Base-by-base conservation (phyloP, 2,329 filamentous ascomycete genomes). In the Penicillium italicum region DNA sequence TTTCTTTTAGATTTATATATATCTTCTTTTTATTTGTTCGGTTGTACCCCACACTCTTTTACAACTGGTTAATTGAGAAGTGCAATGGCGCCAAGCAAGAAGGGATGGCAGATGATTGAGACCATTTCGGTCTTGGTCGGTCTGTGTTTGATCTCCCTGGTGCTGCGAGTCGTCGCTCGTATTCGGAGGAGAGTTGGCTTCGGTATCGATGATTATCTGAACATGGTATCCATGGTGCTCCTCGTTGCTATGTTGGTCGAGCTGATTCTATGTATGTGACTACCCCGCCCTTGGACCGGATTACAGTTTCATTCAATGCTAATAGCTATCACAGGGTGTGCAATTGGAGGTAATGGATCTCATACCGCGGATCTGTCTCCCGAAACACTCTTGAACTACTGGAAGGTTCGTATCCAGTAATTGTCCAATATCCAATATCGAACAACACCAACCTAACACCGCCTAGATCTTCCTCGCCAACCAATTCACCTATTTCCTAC, bases 391-490 rank as follows among this genome's bases (percentile, higher is more conserved):
- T 54, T 58, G 53, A 69, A 67, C 55, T 71, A 68, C 46, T 67
- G 59, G 55, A 71, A 71, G 62, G 69, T 69, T 63, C 43, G 54
- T 53, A 31, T 5, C 7, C 50, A 12, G 5, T 22, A 31, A 30
- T 10, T 1, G 20, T 2, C 8, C 22, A 42, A 14, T 18, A 18
- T 50, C 10, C 26, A 47, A 44, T n/a, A 45, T n/a, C n/a, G n/a
- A n/a, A n/a, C n/a, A n/a, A 43, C 3, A 14, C n/a, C 41, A 28
- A 51, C 11, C 37, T 47, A 42, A 55, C 40, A 31, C 14, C 11
- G 3, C n/a, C n/a, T 22, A 70, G 68, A 69, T 72, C 57, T 72
- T 71, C 62, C 63, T 72, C 8, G 63, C 69, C 46, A 72, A 71
- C 53, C 65, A 70, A 56, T 72, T 72, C 56, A 69, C 67, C 30